Base-by-base conservation (phyloP, 2,329 filamentous ascomycete genomes). In the Sarocladium oryzae region DNA sequence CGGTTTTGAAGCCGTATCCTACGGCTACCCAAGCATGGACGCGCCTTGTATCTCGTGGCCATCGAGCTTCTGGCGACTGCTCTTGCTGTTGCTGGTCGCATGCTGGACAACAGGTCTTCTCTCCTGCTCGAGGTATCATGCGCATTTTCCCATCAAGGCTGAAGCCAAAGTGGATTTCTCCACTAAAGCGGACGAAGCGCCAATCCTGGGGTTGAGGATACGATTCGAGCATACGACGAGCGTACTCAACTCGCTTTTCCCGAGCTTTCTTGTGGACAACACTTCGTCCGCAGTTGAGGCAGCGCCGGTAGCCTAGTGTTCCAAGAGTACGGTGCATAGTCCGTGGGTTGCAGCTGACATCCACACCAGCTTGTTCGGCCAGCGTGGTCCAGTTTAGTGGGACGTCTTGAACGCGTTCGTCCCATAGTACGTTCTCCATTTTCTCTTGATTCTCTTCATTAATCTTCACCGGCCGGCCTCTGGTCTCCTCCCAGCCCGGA, bases 381-480 rank as follows among this genome's bases (percentile, higher is more conserved):
- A 69, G 51, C 0, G 60, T 61, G 16, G 55, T 55, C 66, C 66
- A 69, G 57, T 66, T 69, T 20, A 68, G 56, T 40, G 59, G 62
- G 37, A 57, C 57, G 7, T 58, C 52, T 54, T 64, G 60, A 51
- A 64, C 65, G 18, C 57, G 55, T n/a, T 60, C 61, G 41, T 69
- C 65, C 67, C 67, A 69, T n/a, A 69, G 57, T 35, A 69, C 60
- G 24, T 37, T 49, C 59, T 69, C 67, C 66, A 69, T 68, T 59
- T 63, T 66, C 35, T 55, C 57, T 57, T 66, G 63, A 49, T 68
- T 66, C 4, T 59, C 61, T 8, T 66, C 64, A 0, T 60, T 60
- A 41, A 69, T 59, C 52, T 69, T 69, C 49, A 55, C 58, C 2
- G 66, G 66, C 35, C 67, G 60, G 3, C 67, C 66, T 11, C 66